These are phyloP conservation scores for Tylopilus sp. DNA, from an alignment of 768 basidiomycete species.

Conservation along the genomic window DNA sequence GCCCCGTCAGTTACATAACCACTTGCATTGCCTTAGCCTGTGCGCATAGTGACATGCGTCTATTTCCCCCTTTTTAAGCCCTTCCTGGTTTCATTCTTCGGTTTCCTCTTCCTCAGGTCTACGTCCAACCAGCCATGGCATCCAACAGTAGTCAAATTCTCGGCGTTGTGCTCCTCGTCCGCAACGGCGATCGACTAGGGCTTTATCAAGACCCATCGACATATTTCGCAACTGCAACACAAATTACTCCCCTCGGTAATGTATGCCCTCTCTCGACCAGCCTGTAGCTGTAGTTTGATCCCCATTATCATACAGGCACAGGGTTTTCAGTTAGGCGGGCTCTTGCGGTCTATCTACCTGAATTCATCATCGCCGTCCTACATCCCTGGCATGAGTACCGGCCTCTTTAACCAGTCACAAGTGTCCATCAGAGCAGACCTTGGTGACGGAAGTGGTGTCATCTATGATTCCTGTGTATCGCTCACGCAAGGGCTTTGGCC, in stretches of 20 bases:
- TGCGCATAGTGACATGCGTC: background rate
- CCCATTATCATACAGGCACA: slow-evolving; percentile 41
- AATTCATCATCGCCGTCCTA: slow-evolving; percentile 49
- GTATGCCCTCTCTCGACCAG: slow-evolving; percentile 35
- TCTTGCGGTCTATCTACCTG: slow-evolving; percentile 53
- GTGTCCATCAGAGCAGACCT: slow-evolving; percentile 59
- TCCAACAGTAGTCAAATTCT: slow-evolving; percentile 35
- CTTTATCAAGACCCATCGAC: slow-evolving; percentile 63
- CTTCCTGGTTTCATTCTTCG: background rate
- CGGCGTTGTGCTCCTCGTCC: slow-evolving; percentile 52
- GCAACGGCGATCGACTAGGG: slow-evolving; percentile 61
- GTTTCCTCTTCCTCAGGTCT: background rate
- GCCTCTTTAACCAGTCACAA: slow-evolving; percentile 37
- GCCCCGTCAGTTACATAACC: no score
- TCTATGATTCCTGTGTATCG: slow-evolving; percentile 62
- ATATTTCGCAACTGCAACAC: slow-evolving; percentile 54
- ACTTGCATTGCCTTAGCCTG: no score
- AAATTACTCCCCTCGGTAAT: slow-evolving; percentile 65
- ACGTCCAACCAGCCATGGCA: slow-evolving; percentile 9
- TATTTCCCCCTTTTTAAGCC: background rate
- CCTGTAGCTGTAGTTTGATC: no score
- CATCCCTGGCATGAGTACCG: slow-evolving; percentile 40
- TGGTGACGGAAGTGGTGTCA: slow-evolving; percentile 69
- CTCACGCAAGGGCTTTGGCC: slow-evolving; percentile 71
- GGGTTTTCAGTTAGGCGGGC: slow-evolving; percentile 53